Evolutionary conservation across 306 rosid genomes (phyloP), one percentile per base, ranked within the genome.

Genomic region (Bauhinia variegata): DNA sequence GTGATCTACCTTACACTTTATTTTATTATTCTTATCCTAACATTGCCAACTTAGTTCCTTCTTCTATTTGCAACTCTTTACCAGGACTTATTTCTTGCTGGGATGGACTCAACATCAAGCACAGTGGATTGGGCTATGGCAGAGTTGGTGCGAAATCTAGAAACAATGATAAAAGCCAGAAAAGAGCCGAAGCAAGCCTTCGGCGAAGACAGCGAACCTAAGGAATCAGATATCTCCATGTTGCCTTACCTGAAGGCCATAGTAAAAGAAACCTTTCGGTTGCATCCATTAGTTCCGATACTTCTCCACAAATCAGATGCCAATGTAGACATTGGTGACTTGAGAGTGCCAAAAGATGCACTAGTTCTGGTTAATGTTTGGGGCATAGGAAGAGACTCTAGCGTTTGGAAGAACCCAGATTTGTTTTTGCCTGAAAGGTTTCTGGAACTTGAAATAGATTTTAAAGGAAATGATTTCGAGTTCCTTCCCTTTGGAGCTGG

Each of bases 351-450:
- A 2, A 67, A 41, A 67, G 41, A 42, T 16, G 15, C 60, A 13
- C 51, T 51, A 4, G 61, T 66, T 38, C n/a, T 51, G 4, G 15
- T 66, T 5, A 66, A 66, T 4, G 4, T 66, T 0, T 66, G 71
- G 71, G 60, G 38, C 28, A 66, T 66, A 1, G 61, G 71, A 52
- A 2, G 71, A 32, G 11, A 32, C 6, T 3, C 57, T 0, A 33
- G 17, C 16, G 15, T 4, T 32, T 63, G 68, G 76, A 8, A 12
- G 33, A 16, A 65, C 12, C 74, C 82, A 8, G 36, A 44, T 9
- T n/a, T 6, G 1, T 71, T 78, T 46, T 2, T 11, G 47, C 77
- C 77, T 1, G 82, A 71, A 14, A 77, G 82, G 14, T 71, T 77
- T 36, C 3, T 58, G 0, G 57, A 23, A 14, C 42, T 14, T 9